Base-by-base conservation (phyloP, 202 grass and related monocot genomes). In the Brachypodium distachyon region DNA sequence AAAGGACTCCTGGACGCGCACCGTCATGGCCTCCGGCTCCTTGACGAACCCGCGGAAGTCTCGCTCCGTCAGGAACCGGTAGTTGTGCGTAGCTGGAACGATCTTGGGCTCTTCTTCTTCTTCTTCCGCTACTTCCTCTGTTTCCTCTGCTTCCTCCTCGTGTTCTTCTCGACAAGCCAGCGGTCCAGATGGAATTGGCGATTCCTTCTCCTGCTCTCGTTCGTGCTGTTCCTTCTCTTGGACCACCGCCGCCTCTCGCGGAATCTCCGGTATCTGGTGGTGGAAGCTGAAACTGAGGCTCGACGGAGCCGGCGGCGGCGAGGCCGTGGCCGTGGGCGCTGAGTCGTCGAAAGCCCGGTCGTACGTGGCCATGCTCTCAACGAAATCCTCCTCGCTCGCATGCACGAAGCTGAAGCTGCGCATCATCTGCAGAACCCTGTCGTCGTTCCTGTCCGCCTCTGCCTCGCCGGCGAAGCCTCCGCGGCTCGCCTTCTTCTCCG, bases 251-350 rank as follows among this genome's bases (percentile, higher is more conserved):
- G 69, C 3, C 54, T 56, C 70, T 13, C 9, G n/a, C 11, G 18
- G 55, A 33, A 74, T 73, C 28, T 88, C 81, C 0, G 67, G 68
- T 3, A 75, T 71, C 85, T 95, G 96, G 54, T 87, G 69, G 62
- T 83, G 78, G 27, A 99, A 90, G 76, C 82, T 95, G 69, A 90
- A 99, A 65, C 82, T 76, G 46, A 99, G 73, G 63, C 28, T 72
- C 6, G 87, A 14, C 48, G 67, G 26, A 18, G 64, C 38, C 36
- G 67, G 6, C 72, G 74, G 17, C 46, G 4, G 9, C 58, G 8
- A 23, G 2, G 43, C 17, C 56, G 11, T 7, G 7, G 50, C 19
- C 19, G 10, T 3, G 21, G 37, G 12, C 43, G 65, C 29, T 29
- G 11, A 10, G 36, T 1, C 26, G 40, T 26, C 54, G 38, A 68